Evolutionary conservation across 805 yeast species (phyloP).

Genomic region (Yarrowia alimentaria): DNA sequence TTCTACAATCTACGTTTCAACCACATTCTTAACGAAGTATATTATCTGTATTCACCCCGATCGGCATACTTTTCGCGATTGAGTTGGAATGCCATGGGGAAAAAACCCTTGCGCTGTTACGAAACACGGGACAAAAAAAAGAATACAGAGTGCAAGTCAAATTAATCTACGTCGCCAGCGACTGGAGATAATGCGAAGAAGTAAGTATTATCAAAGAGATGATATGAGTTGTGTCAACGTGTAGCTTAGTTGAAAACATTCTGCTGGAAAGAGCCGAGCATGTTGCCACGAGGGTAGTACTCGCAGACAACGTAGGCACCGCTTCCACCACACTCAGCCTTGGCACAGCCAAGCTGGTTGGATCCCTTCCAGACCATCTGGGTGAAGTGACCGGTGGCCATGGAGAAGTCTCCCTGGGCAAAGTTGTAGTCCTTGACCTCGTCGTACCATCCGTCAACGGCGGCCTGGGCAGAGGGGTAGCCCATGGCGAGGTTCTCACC

Average conservation of each 20-base stretch:
- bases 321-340: constrained; percentile 54
- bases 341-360: constrained; percentile 68
- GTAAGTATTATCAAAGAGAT: constrained; percentile 2
- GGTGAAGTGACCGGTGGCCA: constrained; percentile 73
- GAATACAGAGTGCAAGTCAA: neutral
- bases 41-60: too few species aligned
- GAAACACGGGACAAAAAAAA: constrained; percentile 5
- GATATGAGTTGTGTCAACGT: neutral
- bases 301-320: constrained; percentile 70
- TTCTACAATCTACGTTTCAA: too few species aligned
- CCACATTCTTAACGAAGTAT: too few species aligned
- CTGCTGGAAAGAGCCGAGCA: constrained; percentile 33
- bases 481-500: constrained; percentile 87
- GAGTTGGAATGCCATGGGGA: too few species aligned
- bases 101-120: neutral
- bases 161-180: constrained; percentile 26
- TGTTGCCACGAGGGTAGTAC: constrained; percentile 73
- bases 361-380: constrained; percentile 73
- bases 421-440: constrained; percentile 57
- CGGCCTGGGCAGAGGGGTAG: constrained; percentile 46
- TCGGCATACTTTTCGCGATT: too few species aligned
- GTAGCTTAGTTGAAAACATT: constrained; percentile 30
- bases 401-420: constrained; percentile 44
- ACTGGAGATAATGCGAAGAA: constrained; percentile 23
- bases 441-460: constrained; percentile 70